These are phyloP conservation scores for Patellifolia procumbens DNA, from an alignment of 179 eudicot genomes.

Conservation along the genomic window DNA sequence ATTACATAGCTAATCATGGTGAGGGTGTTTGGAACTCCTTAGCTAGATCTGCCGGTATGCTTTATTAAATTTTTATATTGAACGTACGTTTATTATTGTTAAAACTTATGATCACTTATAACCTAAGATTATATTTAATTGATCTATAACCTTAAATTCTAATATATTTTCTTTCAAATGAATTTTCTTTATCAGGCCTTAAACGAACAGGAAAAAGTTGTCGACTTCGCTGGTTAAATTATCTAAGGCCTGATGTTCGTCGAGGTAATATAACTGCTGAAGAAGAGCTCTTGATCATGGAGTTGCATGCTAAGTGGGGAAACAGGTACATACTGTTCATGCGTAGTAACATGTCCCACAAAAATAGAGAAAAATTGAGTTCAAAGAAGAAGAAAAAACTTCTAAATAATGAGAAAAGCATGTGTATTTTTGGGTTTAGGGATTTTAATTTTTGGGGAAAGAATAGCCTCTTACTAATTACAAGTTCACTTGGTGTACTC, in stretches of 20 bases:
- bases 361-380: too few relatives aligned
- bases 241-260: slow-evolving; percentile 88
- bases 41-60: slow-evolving; percentile 85
- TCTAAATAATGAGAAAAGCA: too few relatives aligned
- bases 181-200: slow-evolving; percentile 45
- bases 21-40: slow-evolving; percentile 98
- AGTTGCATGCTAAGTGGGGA: slow-evolving; percentile 97
- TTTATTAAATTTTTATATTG: neutral
- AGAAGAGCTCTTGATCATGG: slow-evolving; percentile 94
- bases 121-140: too few relatives aligned
- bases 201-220: slow-evolving; percentile 98
- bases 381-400: too few relatives aligned
- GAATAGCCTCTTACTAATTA: too few relatives aligned
- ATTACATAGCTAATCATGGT: slow-evolving; percentile 93
- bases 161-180: neutral
- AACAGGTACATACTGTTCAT: slow-evolving; percentile 40
- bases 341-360: neutral
- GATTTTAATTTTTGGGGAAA: too few relatives aligned
- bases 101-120: neutral
- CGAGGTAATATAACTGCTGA: slow-evolving; percentile 92
- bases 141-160: too few relatives aligned
- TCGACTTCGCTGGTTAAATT: slow-evolving; percentile 88
- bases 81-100: neutral
- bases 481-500: too few relatives aligned
- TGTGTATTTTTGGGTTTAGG: too few relatives aligned